Evolutionary conservation across 768 basidiomycete genomes (phyloP).

Genomic region (Leucocoprinus birnbaumii): DNA sequence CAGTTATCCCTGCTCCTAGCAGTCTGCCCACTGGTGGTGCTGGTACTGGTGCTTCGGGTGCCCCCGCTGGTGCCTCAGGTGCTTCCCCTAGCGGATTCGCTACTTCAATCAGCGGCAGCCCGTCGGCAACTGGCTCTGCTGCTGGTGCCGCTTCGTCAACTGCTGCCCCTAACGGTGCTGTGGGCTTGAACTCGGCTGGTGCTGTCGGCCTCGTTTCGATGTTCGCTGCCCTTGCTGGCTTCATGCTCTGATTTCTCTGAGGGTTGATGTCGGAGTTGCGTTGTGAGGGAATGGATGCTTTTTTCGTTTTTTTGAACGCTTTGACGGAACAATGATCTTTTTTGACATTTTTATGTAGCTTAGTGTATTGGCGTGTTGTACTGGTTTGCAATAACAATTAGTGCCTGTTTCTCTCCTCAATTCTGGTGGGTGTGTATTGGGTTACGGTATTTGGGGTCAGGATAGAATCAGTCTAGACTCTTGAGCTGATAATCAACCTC

Average conservation of each 20-base stretch:
- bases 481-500: no score
- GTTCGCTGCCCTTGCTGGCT: slow-evolving; percentile 20
- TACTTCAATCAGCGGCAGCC: neutral
- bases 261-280: neutral
- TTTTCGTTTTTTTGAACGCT: no score
- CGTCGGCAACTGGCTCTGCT: slow-evolving; percentile 10
- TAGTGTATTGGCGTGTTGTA: slow-evolving; percentile 10
- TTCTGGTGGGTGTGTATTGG: neutral
- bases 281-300: neutral
- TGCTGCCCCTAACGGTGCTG: slow-evolving; percentile 20
- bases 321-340: no score
- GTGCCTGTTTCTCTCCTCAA: neutral
- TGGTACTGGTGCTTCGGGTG: neutral
- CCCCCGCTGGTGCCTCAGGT: no score
- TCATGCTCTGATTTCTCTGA: slow-evolving; percentile 23
- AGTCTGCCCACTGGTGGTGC: neutral
- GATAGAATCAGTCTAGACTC: no score
- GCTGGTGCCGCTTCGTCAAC: slow-evolving; percentile 20
- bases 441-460: no score
- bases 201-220: slow-evolving; percentile 29
- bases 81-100: neutral
- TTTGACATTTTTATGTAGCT: neutral
- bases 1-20: neutral
- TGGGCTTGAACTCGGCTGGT: slow-evolving; percentile 31
- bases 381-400: neutral